phyloP scores from a whole-genome alignment of 2,329 filamentous ascomycete species.

The Monosporascus sp. region DNA sequence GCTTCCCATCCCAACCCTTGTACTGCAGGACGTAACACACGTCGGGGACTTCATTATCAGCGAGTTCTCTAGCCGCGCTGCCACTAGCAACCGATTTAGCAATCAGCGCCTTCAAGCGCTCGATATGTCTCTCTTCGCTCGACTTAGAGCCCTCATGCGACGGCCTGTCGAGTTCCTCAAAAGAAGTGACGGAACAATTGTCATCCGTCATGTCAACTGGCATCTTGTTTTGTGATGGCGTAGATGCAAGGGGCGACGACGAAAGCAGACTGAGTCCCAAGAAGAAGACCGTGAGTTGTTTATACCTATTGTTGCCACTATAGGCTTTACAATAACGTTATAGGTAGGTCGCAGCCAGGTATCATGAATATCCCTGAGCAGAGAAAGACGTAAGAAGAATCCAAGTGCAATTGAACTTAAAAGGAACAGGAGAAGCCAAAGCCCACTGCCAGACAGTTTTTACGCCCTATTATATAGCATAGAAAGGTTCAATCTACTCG shows the following conservation, averaged over 20 bases:
- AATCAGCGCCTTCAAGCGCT: constrained; percentile 11
- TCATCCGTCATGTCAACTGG: constrained; percentile 18
- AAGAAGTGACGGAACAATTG: constrained; percentile 25
- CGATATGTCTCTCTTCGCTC: constrained; percentile 8
- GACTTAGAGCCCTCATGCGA: background rate
- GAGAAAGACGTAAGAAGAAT: background rate
- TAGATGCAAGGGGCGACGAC: background rate
- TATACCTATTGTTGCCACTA: too few relatives aligned
- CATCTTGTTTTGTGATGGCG: background rate
- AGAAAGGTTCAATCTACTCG: background rate
- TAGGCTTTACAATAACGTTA: too few relatives aligned
- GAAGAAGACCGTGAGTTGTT: too few relatives aligned
- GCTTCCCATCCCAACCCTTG: constrained; percentile 25
- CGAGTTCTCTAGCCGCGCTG: constrained; percentile 9
- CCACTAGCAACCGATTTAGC: constrained; percentile 7
- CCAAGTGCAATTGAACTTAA: background rate
- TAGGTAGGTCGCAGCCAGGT: too few relatives aligned
- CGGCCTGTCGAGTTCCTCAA: constrained; percentile 24
- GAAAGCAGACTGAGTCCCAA: too few relatives aligned
- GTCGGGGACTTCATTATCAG: constrained; percentile 30
- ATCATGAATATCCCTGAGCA: too few relatives aligned
- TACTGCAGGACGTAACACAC: constrained; percentile 39
- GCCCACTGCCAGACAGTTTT: constrained; percentile 1
- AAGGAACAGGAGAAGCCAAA: background rate
- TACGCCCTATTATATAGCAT: background rate